Percentiles rank a stretch among this genome's conserved stretches.
These are phyloP conservation scores for Cyphellophora attinorum DNA, from an alignment of 2,329 filamentous ascomycete genomes.

Conservation along the genomic window DNA sequence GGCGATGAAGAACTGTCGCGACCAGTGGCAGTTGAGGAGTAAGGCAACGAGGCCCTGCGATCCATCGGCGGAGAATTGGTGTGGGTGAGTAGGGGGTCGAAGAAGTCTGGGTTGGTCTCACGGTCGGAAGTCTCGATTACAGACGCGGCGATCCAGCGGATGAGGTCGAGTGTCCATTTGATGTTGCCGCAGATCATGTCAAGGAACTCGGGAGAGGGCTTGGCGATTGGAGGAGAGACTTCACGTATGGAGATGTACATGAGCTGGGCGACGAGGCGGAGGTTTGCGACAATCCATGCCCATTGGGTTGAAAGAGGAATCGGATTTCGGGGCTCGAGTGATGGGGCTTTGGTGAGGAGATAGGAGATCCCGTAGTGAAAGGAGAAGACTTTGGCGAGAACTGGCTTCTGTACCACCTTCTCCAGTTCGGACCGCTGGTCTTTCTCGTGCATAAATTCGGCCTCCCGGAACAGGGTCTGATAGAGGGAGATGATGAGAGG, in stretches of 20 bases:
- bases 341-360: constrained; percentile 1
- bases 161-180: constrained; percentile 65
- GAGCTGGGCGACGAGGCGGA: constrained; percentile 12
- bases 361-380: constrained; percentile 14
- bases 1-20: constrained; percentile 59
- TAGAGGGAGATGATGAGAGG: constrained; percentile 56
- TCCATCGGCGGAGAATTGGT: constrained; percentile 14
- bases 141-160: constrained; percentile 46
- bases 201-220: constrained; percentile 50
- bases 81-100: constrained; percentile 6
- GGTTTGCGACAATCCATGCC: constrained; percentile 17
- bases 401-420: constrained; percentile 60
- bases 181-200: constrained; percentile 64
- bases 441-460: constrained; percentile 60
- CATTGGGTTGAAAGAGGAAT: constrained; percentile 13
- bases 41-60: constrained; percentile 30
- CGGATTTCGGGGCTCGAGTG: constrained; percentile 4
- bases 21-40: constrained; percentile 64
- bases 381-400: constrained; percentile 60
- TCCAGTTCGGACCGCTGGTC: constrained; percentile 62
- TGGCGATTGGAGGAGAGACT: constrained; percentile 8
- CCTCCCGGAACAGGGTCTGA: constrained; percentile 58
- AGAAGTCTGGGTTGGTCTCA: constrained; percentile 16
- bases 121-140: constrained; percentile 36
- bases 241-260: constrained; percentile 12